A percentile compares a stretch with the other conserved stretches of the same genome.
These are phyloP conservation scores for Lolium multiflorum DNA, from an alignment of 176 grass and related monocot species.

Conservation along the genomic window DNA sequence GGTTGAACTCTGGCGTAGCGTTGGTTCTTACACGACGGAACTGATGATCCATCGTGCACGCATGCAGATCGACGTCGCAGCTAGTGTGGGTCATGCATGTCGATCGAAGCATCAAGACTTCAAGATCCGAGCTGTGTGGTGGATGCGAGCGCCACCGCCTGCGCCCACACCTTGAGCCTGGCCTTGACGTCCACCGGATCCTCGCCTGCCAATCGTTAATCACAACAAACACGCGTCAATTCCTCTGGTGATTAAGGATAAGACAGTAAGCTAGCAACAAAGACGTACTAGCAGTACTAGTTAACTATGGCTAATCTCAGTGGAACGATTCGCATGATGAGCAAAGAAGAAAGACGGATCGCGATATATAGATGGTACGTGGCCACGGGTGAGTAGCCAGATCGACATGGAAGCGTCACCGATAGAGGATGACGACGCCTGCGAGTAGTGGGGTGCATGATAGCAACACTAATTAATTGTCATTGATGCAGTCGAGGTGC, in stretches of 20 bases:
- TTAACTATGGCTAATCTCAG: constrained; percentile 8
- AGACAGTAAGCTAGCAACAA: not conserved
- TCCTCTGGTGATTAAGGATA: not conserved
- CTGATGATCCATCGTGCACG: not conserved
- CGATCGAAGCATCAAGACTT: not conserved
- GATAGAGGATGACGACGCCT: not conserved
- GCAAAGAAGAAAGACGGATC: not conserved
- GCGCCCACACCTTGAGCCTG: constrained; percentile 76
- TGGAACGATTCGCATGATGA: constrained; percentile 16
- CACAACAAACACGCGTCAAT: not conserved
- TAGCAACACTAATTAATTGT: not conserved
- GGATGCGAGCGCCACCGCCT: constrained; percentile 72
- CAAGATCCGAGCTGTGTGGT: constrained; percentile 56
- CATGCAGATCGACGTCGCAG: not conserved
- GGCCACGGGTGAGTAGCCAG: constrained; percentile 22
- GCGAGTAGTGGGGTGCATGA: not conserved
- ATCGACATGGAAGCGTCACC: not conserved
- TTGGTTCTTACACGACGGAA: not conserved
- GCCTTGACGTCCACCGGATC: constrained; percentile 75
- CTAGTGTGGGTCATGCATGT: not conserved
- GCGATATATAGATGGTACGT: constrained; percentile 2
- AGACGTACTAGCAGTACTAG: not conserved
- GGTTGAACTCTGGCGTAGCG: not conserved
- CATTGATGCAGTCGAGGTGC: not conserved
- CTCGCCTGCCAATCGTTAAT: constrained; percentile 37